Conservation (phyloP, 305 asterid genomes). For the Caryopteris hybrid region DNA sequence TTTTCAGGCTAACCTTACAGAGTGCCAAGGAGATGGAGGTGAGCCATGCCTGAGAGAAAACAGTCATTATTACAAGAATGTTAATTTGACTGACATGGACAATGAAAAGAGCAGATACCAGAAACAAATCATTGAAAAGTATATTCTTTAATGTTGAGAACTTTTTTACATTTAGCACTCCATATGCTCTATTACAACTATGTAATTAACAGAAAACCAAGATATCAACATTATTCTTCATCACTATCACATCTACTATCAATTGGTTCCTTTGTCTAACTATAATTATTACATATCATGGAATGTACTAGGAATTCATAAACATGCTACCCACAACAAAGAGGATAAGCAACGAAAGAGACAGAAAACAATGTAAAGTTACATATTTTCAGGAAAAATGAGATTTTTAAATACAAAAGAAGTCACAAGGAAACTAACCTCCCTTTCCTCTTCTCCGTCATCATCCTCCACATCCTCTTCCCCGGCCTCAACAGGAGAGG, state of each 20-base stretch:
- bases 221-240: background rate
- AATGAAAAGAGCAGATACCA: slow-evolving; percentile 3
- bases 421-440: slow-evolving; percentile 45
- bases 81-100: background rate
- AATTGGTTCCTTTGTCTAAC: background rate
- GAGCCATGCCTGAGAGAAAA: slow-evolving; percentile 77
- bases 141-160: background rate
- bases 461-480: slow-evolving; percentile 82
- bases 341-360: background rate
- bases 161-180: background rate
- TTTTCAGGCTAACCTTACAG: slow-evolving; percentile 70
- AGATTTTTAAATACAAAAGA: background rate
- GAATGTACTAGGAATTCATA: background rate
- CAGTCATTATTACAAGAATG: slow-evolving; percentile 9
- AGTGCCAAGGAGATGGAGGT: slow-evolving; percentile 73
- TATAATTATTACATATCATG: background rate
- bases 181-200: background rate
- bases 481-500: slow-evolving; percentile 67
- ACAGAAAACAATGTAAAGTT: background rate
- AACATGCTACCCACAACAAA: background rate
- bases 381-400: background rate
- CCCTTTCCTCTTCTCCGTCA: slow-evolving; percentile 97
- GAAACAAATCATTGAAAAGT: slow-evolving; percentile 14
- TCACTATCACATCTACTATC: background rate
- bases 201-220: background rate